phyloP scores from a whole-genome alignment of 306 rosid genomes.

The Vicia villosa region DNA sequence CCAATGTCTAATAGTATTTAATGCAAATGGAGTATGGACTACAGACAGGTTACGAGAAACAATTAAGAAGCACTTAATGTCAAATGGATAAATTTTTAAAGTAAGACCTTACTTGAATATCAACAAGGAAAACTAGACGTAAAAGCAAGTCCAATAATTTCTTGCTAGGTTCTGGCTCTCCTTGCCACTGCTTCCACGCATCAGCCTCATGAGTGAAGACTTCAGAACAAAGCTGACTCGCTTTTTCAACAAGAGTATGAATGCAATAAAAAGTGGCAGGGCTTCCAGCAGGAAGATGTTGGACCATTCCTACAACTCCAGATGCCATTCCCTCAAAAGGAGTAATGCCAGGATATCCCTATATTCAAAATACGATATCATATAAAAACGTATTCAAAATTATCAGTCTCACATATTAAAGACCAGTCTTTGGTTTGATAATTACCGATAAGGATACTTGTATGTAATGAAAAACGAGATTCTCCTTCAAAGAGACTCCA shows the following conservation, averaged over 20 bases:
- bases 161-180: conserved; percentile 81
- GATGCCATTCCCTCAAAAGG: conserved; percentile 97
- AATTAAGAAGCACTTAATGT: too few species aligned
- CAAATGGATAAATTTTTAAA: too few species aligned
- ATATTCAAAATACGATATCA: conserved; percentile 36
- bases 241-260: conserved; percentile 68
- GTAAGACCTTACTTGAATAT: conserved; percentile 87
- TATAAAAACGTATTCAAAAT: conserved; percentile 18
- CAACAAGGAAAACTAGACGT: conserved; percentile 75
- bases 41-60: too few species aligned
- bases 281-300: conserved; percentile 92
- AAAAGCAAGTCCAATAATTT: conserved; percentile 78
- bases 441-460: conserved; percentile 77
- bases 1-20: not conserved
- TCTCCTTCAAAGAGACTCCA: conserved; percentile 71
- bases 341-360: conserved; percentile 88
- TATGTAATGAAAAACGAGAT: conserved; percentile 81
- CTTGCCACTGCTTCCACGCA: conserved; percentile 78
- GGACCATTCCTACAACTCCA: conserved; percentile 77
- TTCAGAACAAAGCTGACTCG: conserved; percentile 57
- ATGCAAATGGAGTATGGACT: conserved; percentile 35
- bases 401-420: conserved; percentile 21
- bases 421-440: conserved; percentile 17
- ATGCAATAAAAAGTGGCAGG: conserved; percentile 82
- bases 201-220: conserved; percentile 52